phyloP scores from a whole-genome alignment of 1,284 basidiomycete genomes.

The Vanrija pseudolonga region DNA sequence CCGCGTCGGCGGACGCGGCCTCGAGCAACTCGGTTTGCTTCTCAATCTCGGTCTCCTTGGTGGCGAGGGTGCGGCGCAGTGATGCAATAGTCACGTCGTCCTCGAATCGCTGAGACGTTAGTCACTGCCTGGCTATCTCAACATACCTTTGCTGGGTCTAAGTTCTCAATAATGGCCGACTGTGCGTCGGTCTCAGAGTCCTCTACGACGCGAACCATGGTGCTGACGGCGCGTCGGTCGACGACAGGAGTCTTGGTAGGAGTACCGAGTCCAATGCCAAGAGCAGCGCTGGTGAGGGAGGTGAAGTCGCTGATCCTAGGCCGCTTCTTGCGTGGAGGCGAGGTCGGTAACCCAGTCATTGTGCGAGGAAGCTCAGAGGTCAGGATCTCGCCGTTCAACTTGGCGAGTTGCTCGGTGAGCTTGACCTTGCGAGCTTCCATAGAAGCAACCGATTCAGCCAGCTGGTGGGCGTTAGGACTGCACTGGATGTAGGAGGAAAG shows the following conservation, averaged over 20 bases:
- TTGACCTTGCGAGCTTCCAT: slow-evolving; percentile 43
- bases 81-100: slow-evolving; percentile 30
- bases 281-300: slow-evolving; percentile 15
- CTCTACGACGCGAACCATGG: slow-evolving; percentile 31
- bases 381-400: slow-evolving; percentile 47
- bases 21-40: slow-evolving; percentile 11
- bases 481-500: not conserved
- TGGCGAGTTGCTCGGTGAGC: slow-evolving; percentile 36
- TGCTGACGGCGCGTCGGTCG: slow-evolving; percentile 44
- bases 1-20: slow-evolving; percentile 6
- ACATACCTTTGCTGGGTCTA: slow-evolving; percentile 7
- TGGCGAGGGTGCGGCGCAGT: slow-evolving; percentile 26
- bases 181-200: slow-evolving; percentile 23
- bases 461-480: slow-evolving; percentile 14
- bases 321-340: slow-evolving; percentile 34
- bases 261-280: slow-evolving; percentile 26
- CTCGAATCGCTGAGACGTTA: slow-evolving; percentile 23
- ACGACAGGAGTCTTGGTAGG: slow-evolving; percentile 13
- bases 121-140: not conserved
- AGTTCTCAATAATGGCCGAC: slow-evolving; percentile 9
- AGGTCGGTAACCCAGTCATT: slow-evolving; percentile 14
- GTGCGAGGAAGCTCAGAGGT: slow-evolving; percentile 38
- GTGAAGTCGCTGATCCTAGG: slow-evolving; percentile 47
- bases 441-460: slow-evolving; percentile 39
- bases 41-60: slow-evolving; percentile 29